Conservation (phyloP, 805 yeast genomes). For the Yarrowia sp. region DNA sequence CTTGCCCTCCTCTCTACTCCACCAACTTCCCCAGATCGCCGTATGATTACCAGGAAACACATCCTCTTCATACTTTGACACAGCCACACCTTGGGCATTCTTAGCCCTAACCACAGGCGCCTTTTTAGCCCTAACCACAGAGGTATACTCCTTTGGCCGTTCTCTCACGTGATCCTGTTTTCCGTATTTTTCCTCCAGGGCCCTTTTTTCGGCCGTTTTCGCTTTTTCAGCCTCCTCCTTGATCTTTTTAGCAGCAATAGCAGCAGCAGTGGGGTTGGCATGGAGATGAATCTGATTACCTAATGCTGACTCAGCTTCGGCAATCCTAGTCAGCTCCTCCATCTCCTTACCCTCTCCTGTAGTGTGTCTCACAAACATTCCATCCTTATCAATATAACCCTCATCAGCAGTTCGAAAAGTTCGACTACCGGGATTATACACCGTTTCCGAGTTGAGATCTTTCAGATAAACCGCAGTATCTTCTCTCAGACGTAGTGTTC, state of each 20-base stretch:
- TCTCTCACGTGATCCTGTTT: conserved; percentile 34
- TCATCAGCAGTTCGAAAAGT: conserved; percentile 35
- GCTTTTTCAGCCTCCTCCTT: conserved; percentile 36
- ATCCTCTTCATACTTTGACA: conserved; percentile 43
- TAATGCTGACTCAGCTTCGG: conserved; percentile 46
- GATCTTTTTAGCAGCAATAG: conserved; percentile 41
- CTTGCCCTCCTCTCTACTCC: conserved; percentile 38
- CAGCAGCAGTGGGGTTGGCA: conserved; percentile 50
- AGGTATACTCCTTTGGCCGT: conserved; percentile 31
- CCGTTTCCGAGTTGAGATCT: conserved; percentile 50
- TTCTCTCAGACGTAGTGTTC: conserved; percentile 60
- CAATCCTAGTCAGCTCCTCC: conserved; percentile 49
- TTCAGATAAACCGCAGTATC: conserved; percentile 72
- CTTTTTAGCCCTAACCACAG: background rate
- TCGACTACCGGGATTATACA: conserved; percentile 44
- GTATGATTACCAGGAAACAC: conserved; percentile 43
- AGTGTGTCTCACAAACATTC: conserved; percentile 53
- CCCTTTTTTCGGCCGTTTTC: background rate
- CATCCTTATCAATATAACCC: conserved; percentile 43
- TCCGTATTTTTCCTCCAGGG: conserved; percentile 9
- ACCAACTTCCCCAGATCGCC: conserved; percentile 48
- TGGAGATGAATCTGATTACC: conserved; percentile 40
- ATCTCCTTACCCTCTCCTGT: conserved; percentile 59
- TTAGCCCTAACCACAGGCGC: background rate
- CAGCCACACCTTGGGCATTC: conserved; percentile 10